These are phyloP conservation scores for Mycena belliarum DNA, from an alignment of 768 basidiomycete genomes.

Conservation along the genomic window DNA sequence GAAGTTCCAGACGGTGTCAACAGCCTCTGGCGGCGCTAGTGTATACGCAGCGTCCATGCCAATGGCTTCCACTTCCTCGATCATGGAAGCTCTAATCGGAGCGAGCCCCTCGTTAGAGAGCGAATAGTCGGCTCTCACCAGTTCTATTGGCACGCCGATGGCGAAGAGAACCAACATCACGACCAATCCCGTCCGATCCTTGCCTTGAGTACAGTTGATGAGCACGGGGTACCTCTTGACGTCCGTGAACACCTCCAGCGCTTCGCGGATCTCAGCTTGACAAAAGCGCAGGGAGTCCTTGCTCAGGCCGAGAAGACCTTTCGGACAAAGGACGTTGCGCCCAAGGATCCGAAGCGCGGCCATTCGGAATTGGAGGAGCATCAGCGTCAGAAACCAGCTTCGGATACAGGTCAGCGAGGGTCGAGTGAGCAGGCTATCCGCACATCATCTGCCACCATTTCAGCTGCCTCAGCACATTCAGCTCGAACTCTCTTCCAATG, in stretches of 20 bases:
- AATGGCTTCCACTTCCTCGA: conserved; percentile 23
- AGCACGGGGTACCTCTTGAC: conserved; percentile 20
- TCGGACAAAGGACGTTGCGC: conserved; percentile 20
- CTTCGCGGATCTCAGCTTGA: conserved; percentile 18
- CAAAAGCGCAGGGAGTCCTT: conserved; percentile 23
- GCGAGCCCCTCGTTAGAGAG: conserved; percentile 23
- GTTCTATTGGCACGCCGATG: conserved; percentile 12
- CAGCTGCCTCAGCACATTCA: conserved; percentile 21
- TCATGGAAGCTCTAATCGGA: conserved; percentile 20
- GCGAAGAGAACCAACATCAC: conserved; percentile 23
- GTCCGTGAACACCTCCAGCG: conserved; percentile 19
- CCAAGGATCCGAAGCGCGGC: conserved; percentile 24
- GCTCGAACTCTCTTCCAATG: conserved; percentile 17
- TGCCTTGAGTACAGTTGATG: conserved; percentile 25
- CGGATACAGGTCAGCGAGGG: neutral
- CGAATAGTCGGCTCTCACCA: conserved; percentile 19
- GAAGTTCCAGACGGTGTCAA: conserved; percentile 22
- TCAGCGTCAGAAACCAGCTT: conserved; percentile 21
- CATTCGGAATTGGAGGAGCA: conserved; percentile 18
- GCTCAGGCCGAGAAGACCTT: conserved; percentile 19
- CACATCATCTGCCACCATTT: conserved; percentile 23
- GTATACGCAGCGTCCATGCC: conserved; percentile 23
- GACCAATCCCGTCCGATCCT: conserved; percentile 22
- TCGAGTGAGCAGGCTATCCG: neutral
- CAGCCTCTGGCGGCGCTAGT: conserved; percentile 16